Base-by-base conservation (phyloP, 768 basidiomycete species). In the Suillus clintonianus region DNA sequence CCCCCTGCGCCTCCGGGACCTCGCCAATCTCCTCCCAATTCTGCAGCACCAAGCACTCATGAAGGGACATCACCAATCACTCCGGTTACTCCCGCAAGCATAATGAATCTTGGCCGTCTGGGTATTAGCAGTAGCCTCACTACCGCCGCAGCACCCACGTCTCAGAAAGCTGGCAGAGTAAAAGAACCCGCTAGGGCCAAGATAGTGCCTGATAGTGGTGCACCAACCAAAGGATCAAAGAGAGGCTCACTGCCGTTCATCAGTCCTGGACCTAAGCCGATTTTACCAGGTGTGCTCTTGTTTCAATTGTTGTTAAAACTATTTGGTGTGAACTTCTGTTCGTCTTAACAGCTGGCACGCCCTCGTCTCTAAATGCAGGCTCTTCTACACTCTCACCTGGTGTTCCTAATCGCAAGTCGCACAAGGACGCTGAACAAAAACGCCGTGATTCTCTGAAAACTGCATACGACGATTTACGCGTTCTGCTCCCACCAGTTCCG, bases 351-450 rank as follows among this genome's bases (percentile, higher is more conserved):
- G 80, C 79, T 11, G 79, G 79, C 10, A 75, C 74, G 32, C 67
- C 77, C 41, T 48, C 72, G 27, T 62, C 74, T 41, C 63, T 75
- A 24, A 74, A 70, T 36, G 55, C 68, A 15, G 36, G 72, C 24
- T 66, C 76, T 24, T 68, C 71, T 4, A 47, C 70, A 9, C 24
- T 73, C 47, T 68, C 73, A 66, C 85, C 71, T 50, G 75, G 76
- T 47, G 77, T 77, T 34, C 82, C 82, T 41, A 85, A 87, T 64
- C 94, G 93, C 75, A 89, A 89, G 34, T 92, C 92, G 8, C 93
- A 99, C 78, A 99, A 98, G 77, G 92, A 89, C 14, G 97, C 97
- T 6, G 97, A 99, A 77, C 97, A 99, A 75, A 95, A 96, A 74
- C 90, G 97, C 51, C 89, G 97, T 10, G 97, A 99, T 77, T 95